phyloP scores from a whole-genome alignment of 352 stramenopile species.

The Phytophthora foliorum region DNA sequence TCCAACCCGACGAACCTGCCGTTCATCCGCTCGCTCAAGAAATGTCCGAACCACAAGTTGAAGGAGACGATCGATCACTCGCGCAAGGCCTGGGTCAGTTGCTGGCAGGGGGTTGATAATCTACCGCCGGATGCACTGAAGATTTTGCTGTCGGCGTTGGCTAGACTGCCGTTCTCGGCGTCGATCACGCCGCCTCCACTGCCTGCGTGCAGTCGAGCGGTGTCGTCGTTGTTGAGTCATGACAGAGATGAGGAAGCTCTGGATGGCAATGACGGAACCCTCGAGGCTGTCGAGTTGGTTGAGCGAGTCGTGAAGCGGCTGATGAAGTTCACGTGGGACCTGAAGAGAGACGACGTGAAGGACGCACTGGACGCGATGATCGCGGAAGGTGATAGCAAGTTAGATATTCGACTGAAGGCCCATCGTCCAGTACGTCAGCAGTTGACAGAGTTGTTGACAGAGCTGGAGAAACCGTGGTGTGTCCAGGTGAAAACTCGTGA shows the following conservation, averaged over 20 bases:
- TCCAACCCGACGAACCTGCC: conserved; percentile 44
- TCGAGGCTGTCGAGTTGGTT: conserved; percentile 56
- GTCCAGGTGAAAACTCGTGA: conserved; percentile 52
- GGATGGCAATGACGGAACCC: conserved; percentile 51
- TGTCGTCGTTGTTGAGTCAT: conserved; percentile 40
- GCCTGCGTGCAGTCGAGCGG: conserved; percentile 35
- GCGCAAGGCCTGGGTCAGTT: conserved; percentile 53
- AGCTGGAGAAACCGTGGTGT: conserved; percentile 80
- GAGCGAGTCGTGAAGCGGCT: conserved; percentile 48
- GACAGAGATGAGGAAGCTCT: conserved; percentile 21
- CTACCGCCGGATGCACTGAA: conserved; percentile 51
- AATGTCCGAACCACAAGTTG: conserved; percentile 54
- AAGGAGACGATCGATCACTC: conserved; percentile 41
- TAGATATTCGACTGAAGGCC: conserved; percentile 53
- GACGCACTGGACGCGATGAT: conserved; percentile 71
- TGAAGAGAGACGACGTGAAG: conserved; percentile 64
- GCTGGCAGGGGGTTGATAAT: conserved; percentile 50
- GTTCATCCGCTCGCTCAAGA: conserved; percentile 57
- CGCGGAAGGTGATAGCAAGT: conserved; percentile 45
- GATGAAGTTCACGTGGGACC: conserved; percentile 81
- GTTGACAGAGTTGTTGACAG: conserved; percentile 57
- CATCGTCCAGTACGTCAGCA: conserved; percentile 62
- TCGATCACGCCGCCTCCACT: conserved; percentile 46
- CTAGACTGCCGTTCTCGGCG: conserved; percentile 55
- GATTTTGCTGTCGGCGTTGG: conserved; percentile 55